Evolutionary conservation across 2,329 filamentous ascomycete species (phyloP).

Genomic region (Ascocoryne sarcoides): DNA sequence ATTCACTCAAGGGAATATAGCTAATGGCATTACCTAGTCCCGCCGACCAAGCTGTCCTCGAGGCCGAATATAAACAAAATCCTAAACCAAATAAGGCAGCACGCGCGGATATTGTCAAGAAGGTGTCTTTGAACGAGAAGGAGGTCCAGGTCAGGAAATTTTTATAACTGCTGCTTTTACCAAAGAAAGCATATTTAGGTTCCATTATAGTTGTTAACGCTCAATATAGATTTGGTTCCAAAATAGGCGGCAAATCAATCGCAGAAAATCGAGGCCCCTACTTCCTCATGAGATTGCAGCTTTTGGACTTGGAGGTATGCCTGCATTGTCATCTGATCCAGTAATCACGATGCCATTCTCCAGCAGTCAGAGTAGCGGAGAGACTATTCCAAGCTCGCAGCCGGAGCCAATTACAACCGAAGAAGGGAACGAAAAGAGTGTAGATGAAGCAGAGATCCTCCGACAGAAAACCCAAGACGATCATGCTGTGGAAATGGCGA

Average conservation of each 20-base stretch:
- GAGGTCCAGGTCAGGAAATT: conserved; percentile 74
- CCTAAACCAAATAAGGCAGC: conserved; percentile 87
- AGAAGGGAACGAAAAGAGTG: conserved; percentile 1
- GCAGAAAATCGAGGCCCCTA: conserved; percentile 78
- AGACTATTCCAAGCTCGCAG: conserved; percentile 10
- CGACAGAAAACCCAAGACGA: conserved; percentile 1
- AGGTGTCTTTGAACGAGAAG: conserved; percentile 78
- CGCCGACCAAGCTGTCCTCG: conserved; percentile 81
- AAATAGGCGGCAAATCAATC: conserved; percentile 86
- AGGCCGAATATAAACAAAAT: conserved; percentile 75
- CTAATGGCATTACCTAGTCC: conserved; percentile 44
- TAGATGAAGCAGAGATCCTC: conserved; percentile 8
- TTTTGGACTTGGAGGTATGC: conserved; percentile 40
- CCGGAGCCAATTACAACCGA: conserved; percentile 10
- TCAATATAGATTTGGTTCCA: conserved; percentile 85
- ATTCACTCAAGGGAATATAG: conserved; percentile 1
- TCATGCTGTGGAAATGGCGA: not conserved
- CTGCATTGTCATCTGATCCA: conserved; percentile 23
- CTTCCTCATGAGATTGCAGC: conserved; percentile 66
- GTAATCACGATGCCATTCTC: conserved; percentile 12
- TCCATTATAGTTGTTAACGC: not conserved
- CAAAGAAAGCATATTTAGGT: not conserved
- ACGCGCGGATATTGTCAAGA: conserved; percentile 74
- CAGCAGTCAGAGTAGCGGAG: conserved; percentile 18
- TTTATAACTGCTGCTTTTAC: not conserved